Base-by-base conservation (phyloP, 1,284 basidiomycete species). In the Singerocomus rubriflavus region DNA sequence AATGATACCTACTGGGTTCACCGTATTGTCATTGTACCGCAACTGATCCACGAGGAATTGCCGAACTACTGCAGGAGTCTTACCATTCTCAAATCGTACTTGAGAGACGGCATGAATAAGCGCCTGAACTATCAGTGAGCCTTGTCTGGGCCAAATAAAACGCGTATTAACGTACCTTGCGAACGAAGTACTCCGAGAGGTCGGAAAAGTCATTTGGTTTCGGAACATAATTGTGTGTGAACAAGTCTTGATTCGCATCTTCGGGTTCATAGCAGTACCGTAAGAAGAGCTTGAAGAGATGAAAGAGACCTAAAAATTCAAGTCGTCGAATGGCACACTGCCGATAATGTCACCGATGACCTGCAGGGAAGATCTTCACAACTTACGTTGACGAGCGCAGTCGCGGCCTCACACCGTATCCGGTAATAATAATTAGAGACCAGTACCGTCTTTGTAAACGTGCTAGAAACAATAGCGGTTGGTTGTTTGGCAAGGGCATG, bases 341-440 rank as follows among this genome's bases (percentile, higher is more conserved):
- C 12, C 25, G 46, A 43, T 30, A 2, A 39, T 47, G 50, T 66
- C 39, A 56, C 49, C 42, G 17, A 45, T 32, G 21, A 46, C 50
- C 39, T 37, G 44, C 38, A 52, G 33, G 49, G 9, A 44, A 54
- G 46, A 25, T 32, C 42, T 39, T 33, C n/a, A 42, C 16, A 27
- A 77, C 90, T 66, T 66, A 96, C 93, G 34, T 79, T 79, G 43
- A 94, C 85, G 31, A 99, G 78, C 1, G 93, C 92, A 38, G 85
- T 71, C 5, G 91, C 93, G 1, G 97, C 97, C 71, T 98, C 97
- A 70, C 92, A 94, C 10, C 97, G 88, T 48, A 99, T 91, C n/a
- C 95, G 88, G 68, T 90, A 97, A 70, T 91, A 98, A 72, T 99
- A 99, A 66, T 98, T 98, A 34, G 89, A 85, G 21, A 98, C 95